Conservation (phyloP, 768 basidiomycete species). For the Suillus ampliporus region DNA sequence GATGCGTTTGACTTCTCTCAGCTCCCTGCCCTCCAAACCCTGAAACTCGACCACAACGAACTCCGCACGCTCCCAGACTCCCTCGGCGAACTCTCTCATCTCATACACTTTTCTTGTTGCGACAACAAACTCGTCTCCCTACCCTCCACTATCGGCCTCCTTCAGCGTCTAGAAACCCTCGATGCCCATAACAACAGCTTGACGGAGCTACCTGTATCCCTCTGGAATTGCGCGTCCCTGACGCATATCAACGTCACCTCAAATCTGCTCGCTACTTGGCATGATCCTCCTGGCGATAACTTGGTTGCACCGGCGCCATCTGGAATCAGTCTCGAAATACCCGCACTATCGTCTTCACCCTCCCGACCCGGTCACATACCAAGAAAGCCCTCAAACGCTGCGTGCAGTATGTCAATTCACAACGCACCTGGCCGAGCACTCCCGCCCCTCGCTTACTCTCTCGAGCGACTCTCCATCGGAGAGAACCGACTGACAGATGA, state of each 20-base stretch:
- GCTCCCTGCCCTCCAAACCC: constrained; percentile 68
- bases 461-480: constrained; percentile 83
- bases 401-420: constrained; percentile 27
- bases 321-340: constrained; percentile 29
- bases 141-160: constrained; percentile 74
- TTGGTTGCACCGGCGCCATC: constrained; percentile 31
- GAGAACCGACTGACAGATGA: constrained; percentile 91
- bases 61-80: constrained; percentile 86
- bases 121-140: constrained; percentile 85
- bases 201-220: constrained; percentile 67
- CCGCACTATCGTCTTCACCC: constrained; percentile 20
- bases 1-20: constrained; percentile 76
- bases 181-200: constrained; percentile 94
- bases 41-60: constrained; percentile 87
- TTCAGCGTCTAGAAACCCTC: constrained; percentile 75
- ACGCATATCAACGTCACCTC: constrained; percentile 83
- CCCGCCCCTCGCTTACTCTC: constrained; percentile 69
- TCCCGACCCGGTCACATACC: constrained; percentile 19
- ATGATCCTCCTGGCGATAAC: constrained; percentile 56
- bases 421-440: constrained; percentile 34
- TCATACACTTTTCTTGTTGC: constrained; percentile 83
- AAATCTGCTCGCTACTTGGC: constrained; percentile 79
- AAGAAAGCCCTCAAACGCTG: constrained; percentile 41
- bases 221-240: constrained; percentile 87
- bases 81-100: constrained; percentile 71